Evolutionary conservation across 169 alveolate genomes (phyloP), one percentile per base, ranked within the genome.

Genomic region (Besnoitia besnoiti): DNA sequence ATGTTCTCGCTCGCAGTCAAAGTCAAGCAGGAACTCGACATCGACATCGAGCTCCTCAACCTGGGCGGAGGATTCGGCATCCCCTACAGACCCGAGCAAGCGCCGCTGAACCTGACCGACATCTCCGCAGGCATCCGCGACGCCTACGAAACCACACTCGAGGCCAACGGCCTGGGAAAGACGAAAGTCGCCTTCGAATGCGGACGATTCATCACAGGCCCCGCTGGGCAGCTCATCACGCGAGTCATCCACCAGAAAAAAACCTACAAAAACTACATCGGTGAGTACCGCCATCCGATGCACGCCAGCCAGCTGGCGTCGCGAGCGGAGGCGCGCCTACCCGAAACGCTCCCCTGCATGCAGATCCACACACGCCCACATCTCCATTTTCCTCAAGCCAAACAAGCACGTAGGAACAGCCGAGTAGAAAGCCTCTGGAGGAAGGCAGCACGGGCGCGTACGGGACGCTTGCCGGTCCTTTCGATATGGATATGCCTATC

Each of bases 11-110:
- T 93, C 14, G 95, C 77, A 8, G 61, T 40, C 50, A 44, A 85
- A 39, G 55, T 93, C 75, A 75, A 90, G 75, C 82, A 77, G 73
- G n/a, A n/a, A 35, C 85, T 85, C 37, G 95, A 92, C 42, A 79
- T 90, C 80, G 47, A 61, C 42, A 85, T 93, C 24, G 91, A 79
- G 90, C 3, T 75, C 49, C 90, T 93, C 37, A 93, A 93, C 85
- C 88, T 93, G 61, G 93, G 90, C 27, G 93, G 95, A 8, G 95
- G 95, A 76, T 44, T 93, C n/a, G 95, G 95, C 10, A 77, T 93
- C 79, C 92, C 94, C 51, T 93, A 93, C 79, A 62, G 79, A 5
- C 95, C 95, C 0, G 95, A 84, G 0, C 37, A 89, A 8, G 30
- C 10, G 76, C 30, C 35, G 7, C 91, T 85, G 7, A 30, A 85